Conservation (phyloP, 257 asterid genomes). For the Forsythia suspensa region DNA sequence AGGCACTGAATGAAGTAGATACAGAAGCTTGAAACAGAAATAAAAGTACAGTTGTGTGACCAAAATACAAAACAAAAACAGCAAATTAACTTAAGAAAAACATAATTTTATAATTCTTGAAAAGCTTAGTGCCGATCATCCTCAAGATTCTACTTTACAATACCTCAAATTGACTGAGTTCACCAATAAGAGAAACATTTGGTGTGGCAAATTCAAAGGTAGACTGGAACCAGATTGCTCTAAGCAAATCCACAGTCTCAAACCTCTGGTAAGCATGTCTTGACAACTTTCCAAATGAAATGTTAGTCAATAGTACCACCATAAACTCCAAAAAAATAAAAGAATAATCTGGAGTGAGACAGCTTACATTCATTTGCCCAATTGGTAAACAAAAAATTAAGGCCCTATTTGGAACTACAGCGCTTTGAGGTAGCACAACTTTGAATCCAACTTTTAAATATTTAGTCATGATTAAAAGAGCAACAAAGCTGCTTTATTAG, state of each 20-base stretch:
- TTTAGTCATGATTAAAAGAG: not conserved
- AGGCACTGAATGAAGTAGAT: not conserved
- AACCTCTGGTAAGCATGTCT: not conserved
- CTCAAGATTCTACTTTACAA: not conserved
- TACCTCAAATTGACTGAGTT: not conserved
- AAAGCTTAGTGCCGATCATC: not conserved
- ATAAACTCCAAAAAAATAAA: not conserved
- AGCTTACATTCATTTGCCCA: not conserved
- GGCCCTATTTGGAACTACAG: not conserved
- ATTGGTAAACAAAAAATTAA: not conserved
- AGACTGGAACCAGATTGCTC: not conserved
- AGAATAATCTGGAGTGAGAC: not conserved
- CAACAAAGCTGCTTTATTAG: not conserved
- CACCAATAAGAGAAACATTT: no score
- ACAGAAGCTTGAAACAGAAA: not conserved
- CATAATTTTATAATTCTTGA: not conserved
- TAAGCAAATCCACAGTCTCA: not conserved
- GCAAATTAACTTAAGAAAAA: not conserved
- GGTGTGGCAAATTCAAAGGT: not conserved
- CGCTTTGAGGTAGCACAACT: not conserved
- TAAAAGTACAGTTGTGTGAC: not conserved
- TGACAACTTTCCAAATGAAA: not conserved
- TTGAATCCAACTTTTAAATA: not conserved
- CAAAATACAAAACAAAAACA: not conserved
- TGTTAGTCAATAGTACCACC: not conserved